Base-by-base conservation (phyloP, 2,329 filamentous ascomycete genomes). In the Aspergillus jensenii region DNA sequence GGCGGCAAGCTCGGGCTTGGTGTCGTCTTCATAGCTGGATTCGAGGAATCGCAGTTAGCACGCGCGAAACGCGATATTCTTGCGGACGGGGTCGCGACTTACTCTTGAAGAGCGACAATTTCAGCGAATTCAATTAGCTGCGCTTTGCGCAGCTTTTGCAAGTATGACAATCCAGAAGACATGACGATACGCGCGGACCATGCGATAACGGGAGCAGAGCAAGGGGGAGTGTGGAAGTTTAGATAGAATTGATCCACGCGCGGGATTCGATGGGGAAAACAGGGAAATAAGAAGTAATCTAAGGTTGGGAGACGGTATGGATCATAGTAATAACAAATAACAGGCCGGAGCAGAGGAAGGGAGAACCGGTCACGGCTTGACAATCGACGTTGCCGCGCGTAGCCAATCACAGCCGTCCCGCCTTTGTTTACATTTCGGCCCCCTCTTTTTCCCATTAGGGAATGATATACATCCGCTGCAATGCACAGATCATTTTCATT, bases 71-170 rank as follows among this genome's bases (percentile, higher is more conserved):
- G 44, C 41, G 41, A 21, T 12, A 54, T 25, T 23, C 27, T 37
- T 19, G 44, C 19, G n/a, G 12, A 25, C 14, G 14, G 15, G 21
- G 45, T 31, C 63, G 63, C 63, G 60, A 84, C 87, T 70, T 85
- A 96, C 91, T 90, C 84, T 71, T 85, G 82, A 55, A 93, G 79
- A 58, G 88, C 88, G 61, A 90, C 83, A 47, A 82, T 78, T 64
- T 90, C 84, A 59, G 91, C 90, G 61, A 96, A 81, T 62, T 90
- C 88, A 67, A 86, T 75, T 56, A 96, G 84, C 64, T 93, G 90
- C 67, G 82, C 82, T 82, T 96, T 96, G 80, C 90, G 88, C 83
- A 95, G 90, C 74, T 84, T 83, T 75, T 87, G 84, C 72, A 96
- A 82, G 86, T 90, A 96, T 67, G 86, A 85, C 71, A 88, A 86